Percentiles rank a stretch among this genome's conserved stretches.
Evolutionary conservation across 2,329 filamentous ascomycete genomes (phyloP).

Genomic region (Fusarium drepaniforme): DNA sequence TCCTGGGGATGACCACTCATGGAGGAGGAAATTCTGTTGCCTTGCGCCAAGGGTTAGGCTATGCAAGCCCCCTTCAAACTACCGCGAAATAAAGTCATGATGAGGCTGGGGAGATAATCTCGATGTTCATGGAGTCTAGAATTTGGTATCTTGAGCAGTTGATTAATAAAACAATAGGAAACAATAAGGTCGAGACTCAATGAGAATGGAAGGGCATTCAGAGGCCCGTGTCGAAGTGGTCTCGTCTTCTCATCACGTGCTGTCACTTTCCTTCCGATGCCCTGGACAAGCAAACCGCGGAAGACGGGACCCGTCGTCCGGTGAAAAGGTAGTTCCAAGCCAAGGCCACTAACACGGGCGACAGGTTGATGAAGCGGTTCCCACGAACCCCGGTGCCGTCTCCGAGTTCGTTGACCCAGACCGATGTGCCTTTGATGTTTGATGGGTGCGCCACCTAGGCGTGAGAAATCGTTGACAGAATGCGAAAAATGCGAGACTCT

Average conservation of each 20-base stretch:
- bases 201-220: not conserved
- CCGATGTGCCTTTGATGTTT: not conserved
- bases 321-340: not conserved
- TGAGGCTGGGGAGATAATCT: not conserved
- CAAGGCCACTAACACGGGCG: conserved; percentile 3
- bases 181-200: not conserved
- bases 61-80: conserved; percentile 9
- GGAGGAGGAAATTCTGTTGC: conserved; percentile 35
- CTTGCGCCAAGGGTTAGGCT: conserved; percentile 28
- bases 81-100: conserved; percentile 7
- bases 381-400: not conserved
- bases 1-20: conserved; percentile 27
- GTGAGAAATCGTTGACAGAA: not conserved
- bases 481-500: not conserved
- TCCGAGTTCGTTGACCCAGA: not conserved
- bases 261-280: not conserved
- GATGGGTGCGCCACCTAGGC: conserved; percentile 16
- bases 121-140: not conserved
- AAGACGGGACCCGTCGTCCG: not conserved
- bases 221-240: not conserved
- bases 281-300: not conserved
- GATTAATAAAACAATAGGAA: not conserved
- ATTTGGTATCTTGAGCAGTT: not conserved
- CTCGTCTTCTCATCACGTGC: not conserved
- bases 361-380: not conserved